Percentiles rank a stretch among this genome's conserved stretches.
phyloP scores from a whole-genome alignment of 306 rosid genomes.

The Sicyos baderoa region DNA sequence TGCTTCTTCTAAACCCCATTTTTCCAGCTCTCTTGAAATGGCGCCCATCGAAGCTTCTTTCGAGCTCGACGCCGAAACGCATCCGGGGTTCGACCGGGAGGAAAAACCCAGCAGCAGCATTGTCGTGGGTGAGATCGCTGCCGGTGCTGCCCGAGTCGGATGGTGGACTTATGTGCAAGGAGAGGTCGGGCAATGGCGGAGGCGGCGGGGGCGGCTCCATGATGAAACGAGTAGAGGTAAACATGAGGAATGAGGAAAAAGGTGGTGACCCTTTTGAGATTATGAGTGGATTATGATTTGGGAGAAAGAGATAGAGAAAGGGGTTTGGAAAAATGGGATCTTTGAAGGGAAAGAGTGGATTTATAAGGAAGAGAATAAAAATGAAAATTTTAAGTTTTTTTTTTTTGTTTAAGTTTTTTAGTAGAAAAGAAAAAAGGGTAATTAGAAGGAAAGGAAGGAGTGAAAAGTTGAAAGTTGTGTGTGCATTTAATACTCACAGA shows the following conservation, averaged over 20 bases:
- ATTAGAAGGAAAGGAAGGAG: constrained; percentile 37
- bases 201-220: constrained; percentile 34
- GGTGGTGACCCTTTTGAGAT: constrained; percentile 36
- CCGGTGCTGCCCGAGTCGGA: constrained; percentile 31
- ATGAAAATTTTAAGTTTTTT: neutral
- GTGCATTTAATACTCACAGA: constrained; percentile 46
- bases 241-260: constrained; percentile 20
- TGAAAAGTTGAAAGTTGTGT: constrained; percentile 43
- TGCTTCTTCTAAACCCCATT: constrained; percentile 40
- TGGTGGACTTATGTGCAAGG: constrained; percentile 73
- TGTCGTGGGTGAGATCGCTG: constrained; percentile 49
- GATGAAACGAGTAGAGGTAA: constrained; percentile 20
- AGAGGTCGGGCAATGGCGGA: constrained; percentile 53
- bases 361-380: constrained; percentile 17
- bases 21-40: constrained; percentile 53
- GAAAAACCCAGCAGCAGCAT: too few relatives aligned
- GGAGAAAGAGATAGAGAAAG: constrained; percentile 23
- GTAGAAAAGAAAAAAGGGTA: neutral
- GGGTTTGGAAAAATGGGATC: constrained; percentile 7
- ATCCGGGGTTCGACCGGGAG: constrained; percentile 2
- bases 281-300: constrained; percentile 76
- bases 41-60: constrained; percentile 36
- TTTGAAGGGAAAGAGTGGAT: neutral
- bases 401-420: constrained; percentile 33
- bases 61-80: constrained; percentile 45